Evolutionary conservation across 805 yeast species (phyloP).

Genomic region (Starmerella potacharoeniae): DNA sequence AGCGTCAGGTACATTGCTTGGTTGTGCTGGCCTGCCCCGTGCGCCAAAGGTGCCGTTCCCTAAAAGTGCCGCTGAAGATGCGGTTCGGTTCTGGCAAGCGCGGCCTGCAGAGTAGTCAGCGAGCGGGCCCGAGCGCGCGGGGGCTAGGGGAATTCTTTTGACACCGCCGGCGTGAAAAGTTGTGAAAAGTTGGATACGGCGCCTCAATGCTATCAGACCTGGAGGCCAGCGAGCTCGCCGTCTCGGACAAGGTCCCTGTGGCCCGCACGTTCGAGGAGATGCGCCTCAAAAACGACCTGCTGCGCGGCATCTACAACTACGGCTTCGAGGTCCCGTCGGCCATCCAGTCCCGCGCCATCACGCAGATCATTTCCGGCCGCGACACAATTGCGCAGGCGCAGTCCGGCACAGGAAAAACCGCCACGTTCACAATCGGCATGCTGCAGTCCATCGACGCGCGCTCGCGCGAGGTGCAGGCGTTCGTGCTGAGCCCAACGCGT

Average conservation of each 20-base stretch:
- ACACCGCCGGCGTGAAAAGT: background rate
- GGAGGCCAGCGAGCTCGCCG: conserved; percentile 43
- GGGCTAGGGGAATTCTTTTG: background rate
- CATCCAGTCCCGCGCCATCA: conserved; percentile 69
- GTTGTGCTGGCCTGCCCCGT: too few relatives aligned
- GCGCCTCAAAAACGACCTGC: conserved; percentile 30
- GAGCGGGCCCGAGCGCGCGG: too few relatives aligned
- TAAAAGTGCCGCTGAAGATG: too few relatives aligned
- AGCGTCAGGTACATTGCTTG: conserved; percentile 30
- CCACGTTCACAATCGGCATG: conserved; percentile 92
- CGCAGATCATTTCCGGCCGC: conserved; percentile 63
- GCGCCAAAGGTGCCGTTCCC: too few relatives aligned
- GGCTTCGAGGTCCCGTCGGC: conserved; percentile 78
- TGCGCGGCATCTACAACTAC: conserved; percentile 60
- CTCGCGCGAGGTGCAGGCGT: conserved; percentile 70
- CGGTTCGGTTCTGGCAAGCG: too few relatives aligned
- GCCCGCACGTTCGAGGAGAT: conserved; percentile 26
- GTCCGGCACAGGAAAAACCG: conserved; percentile 98
- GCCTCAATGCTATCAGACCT: conserved; percentile 19
- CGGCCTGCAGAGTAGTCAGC: too few relatives aligned
- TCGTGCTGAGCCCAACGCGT: conserved; percentile 89
- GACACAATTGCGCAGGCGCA: conserved; percentile 93
- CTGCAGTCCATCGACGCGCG: conserved; percentile 72
- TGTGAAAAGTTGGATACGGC: background rate
- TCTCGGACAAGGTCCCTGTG: conserved; percentile 44